A percentile compares a stretch with the other conserved stretches of the same genome.
Conservation (phyloP, 257 asterid species). For the Capsicum baccatum region DNA sequence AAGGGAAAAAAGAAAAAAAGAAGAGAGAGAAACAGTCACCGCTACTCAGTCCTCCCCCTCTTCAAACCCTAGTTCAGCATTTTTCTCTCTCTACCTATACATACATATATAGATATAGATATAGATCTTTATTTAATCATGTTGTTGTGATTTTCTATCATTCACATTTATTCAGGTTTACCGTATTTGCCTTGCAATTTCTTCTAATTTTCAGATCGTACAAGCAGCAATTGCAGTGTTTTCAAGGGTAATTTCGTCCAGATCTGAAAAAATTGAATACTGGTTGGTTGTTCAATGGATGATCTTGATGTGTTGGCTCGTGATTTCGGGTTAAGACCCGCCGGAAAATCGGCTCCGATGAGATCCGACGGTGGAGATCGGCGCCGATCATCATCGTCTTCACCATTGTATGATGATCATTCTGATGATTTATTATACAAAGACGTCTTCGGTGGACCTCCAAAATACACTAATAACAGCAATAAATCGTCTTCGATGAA, state of each 20-base stretch:
- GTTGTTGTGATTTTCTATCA: neutral
- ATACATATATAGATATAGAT: neutral
- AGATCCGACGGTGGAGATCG: constrained; percentile 74
- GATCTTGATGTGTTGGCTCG: constrained; percentile 84
- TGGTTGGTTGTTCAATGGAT: constrained; percentile 58
- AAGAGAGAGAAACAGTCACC: constrained; percentile 26
- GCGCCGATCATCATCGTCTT: constrained; percentile 50
- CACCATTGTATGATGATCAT: constrained; percentile 34
- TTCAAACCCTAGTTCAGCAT: constrained; percentile 32
- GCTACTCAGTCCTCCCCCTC: constrained; percentile 9
- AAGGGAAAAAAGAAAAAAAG: neutral
- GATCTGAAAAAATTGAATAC: constrained; percentile 49
- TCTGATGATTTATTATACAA: constrained; percentile 51
- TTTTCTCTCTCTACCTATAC: constrained; percentile 19
- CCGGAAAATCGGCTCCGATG: constrained; percentile 94
- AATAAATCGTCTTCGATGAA: constrained; percentile 37
- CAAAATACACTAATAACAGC: constrained; percentile 52
- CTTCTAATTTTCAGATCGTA: constrained; percentile 43
- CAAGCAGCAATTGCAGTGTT: constrained; percentile 34
- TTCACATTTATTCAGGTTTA: constrained; percentile 10
- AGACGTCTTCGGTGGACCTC: constrained; percentile 80
- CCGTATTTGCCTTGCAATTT: constrained; percentile 23
- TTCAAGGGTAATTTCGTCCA: constrained; percentile 40
- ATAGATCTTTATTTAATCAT: neutral
- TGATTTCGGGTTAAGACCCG: constrained; percentile 68